A percentile compares a stretch with the other conserved stretches of the same genome.
Evolutionary conservation across 2,329 filamentous ascomycete species (phyloP).

Genomic region (Colletotrichum tamarilloi): DNA sequence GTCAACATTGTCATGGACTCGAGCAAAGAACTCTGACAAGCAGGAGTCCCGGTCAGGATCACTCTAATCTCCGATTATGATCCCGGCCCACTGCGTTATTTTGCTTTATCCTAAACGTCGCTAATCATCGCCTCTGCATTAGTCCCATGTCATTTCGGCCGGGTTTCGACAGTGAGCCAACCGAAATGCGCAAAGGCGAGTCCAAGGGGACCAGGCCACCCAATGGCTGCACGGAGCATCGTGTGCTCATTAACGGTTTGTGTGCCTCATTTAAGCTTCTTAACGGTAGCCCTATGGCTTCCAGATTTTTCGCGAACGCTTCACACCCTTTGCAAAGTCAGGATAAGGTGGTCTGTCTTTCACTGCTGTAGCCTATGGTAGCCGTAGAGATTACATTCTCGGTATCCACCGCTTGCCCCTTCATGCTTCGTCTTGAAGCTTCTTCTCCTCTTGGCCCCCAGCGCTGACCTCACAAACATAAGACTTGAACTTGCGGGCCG

Average conservation of each 20-base stretch:
- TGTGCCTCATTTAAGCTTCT: slow-evolving; percentile 34
- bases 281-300: slow-evolving; percentile 5
- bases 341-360: no score
- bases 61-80: slow-evolving; percentile 32
- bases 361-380: no score
- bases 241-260: background rate
- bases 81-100: slow-evolving; percentile 21
- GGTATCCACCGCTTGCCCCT: slow-evolving; percentile 22
- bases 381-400: slow-evolving; percentile 3
- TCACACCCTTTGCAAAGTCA: background rate
- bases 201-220: background rate
- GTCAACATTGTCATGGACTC: background rate
- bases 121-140: slow-evolving; percentile 32
- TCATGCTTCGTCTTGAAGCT: slow-evolving; percentile 25
- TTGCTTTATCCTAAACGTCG: slow-evolving; percentile 29
- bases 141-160: slow-evolving; percentile 31
- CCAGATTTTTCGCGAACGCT: background rate
- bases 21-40: background rate
- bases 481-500: slow-evolving; percentile 28
- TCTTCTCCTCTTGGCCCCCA: slow-evolving; percentile 19
- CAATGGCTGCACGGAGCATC: background rate
- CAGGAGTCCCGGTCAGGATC: slow-evolving; percentile 16
- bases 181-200: slow-evolving; percentile 16
- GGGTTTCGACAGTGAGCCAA: slow-evolving; percentile 15
- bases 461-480: slow-evolving; percentile 28